These are phyloP conservation scores for Mortierella sp. DNA, from an alignment of 371 early-diverging fungal genomes.

Conservation along the genomic window DNA sequence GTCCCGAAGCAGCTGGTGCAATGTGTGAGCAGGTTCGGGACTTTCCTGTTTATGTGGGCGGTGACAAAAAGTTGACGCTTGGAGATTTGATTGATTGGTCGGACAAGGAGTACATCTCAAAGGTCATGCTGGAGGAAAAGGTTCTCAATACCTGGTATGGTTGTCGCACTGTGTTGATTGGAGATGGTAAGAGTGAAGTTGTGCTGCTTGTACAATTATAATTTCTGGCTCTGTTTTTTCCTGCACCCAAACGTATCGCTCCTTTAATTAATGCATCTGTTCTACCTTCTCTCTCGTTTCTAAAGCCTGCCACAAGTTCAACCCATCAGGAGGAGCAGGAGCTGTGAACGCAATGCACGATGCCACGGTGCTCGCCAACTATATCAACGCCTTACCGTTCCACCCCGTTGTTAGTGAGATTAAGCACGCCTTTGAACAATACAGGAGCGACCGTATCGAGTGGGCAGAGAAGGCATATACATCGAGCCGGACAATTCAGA, in stretches of 20 bases:
- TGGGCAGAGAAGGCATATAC: neutral
- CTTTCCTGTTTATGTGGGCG: conserved; percentile 16
- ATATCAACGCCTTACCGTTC: conserved; percentile 13
- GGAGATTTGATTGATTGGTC: conserved; percentile 27
- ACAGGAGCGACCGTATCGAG: conserved; percentile 8
- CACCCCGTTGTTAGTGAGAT: conserved; percentile 4
- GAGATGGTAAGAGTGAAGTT: conserved; percentile 16
- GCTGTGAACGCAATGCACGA: conserved; percentile 29
- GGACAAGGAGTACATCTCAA: conserved; percentile 26
- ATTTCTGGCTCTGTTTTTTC: too few relatives aligned
- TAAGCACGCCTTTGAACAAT: neutral
- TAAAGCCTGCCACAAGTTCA: conserved; percentile 23
- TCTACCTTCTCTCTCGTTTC: neutral
- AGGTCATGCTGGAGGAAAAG: conserved; percentile 40
- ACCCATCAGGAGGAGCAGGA: conserved; percentile 18
- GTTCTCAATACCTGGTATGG: conserved; percentile 36
- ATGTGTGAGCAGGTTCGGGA: conserved; percentile 27
- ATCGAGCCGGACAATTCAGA: conserved; percentile 1
- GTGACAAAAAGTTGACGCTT: conserved; percentile 4
- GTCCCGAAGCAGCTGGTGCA: conserved; percentile 19
- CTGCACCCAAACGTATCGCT: too few relatives aligned
- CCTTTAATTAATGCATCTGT: neutral
- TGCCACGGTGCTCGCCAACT: conserved; percentile 16
- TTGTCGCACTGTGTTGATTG: conserved; percentile 29
- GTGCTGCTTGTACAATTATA: too few relatives aligned